Evolutionary conservation across 1,139 yeast species (phyloP).

Genomic region (Hyphopichia fennica): DNA sequence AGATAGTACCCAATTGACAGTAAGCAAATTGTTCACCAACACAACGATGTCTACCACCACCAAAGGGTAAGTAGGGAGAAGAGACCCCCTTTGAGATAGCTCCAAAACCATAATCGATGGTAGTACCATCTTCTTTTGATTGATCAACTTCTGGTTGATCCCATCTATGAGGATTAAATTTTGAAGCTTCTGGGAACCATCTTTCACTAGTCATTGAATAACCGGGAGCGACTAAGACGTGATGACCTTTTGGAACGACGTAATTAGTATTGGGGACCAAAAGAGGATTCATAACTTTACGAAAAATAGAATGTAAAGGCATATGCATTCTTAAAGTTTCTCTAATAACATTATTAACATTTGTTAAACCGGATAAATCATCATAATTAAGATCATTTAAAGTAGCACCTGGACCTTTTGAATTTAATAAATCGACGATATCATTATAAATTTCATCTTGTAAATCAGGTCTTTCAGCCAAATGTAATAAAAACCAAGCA

Average conservation of each 20-base stretch:
- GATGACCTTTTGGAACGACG: constrained; percentile 86
- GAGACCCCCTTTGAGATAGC: constrained; percentile 93
- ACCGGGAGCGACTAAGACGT: constrained; percentile 92
- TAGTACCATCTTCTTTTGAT: constrained; percentile 41
- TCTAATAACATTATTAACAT: constrained; percentile 78
- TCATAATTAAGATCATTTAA: constrained; percentile 71
- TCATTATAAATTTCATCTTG: constrained; percentile 81
- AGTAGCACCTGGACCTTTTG: constrained; percentile 37
- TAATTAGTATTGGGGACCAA: constrained; percentile 78
- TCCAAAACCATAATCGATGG: constrained; percentile 94
- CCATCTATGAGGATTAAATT: constrained; percentile 91
- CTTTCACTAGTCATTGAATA: constrained; percentile 75
- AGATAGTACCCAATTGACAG: constrained; percentile 85
- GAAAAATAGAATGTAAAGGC: constrained; percentile 94
- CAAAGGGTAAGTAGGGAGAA: constrained; percentile 95
- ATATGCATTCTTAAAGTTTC: constrained; percentile 95
- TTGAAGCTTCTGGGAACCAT: constrained; percentile 72
- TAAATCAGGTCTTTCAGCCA: constrained; percentile 81
- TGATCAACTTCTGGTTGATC: constrained; percentile 46
- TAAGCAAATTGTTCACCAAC: constrained; percentile 99
- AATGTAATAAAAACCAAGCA: constrained; percentile 89
- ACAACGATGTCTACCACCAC: constrained; percentile 99
- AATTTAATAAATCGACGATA: constrained; percentile 62
- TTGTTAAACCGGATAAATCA: constrained; percentile 75
- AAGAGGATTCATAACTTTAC: constrained; percentile 79